Base-by-base conservation (phyloP, 164 flowering plant genomes). In the Platanus orientalis region DNA sequence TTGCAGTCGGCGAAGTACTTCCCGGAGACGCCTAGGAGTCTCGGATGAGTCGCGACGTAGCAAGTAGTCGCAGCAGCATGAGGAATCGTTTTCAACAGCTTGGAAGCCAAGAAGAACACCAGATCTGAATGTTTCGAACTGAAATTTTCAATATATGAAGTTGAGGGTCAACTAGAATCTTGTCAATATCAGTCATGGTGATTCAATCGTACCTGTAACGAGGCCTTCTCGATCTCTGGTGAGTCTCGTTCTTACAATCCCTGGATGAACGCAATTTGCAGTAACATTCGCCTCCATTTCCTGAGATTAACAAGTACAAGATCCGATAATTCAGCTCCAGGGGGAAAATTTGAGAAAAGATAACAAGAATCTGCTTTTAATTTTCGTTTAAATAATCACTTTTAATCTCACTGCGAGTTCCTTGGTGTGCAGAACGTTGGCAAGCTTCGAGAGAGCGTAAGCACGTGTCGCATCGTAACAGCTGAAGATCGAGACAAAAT, bases 51-150 rank as follows among this genome's bases (percentile, higher is more conserved):
- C 4, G 97, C 99, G 0, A 85, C 97, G 61, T 92, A 95, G 60
- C 99, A 95, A 10, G 94, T 89, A 0, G 97, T 95, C 1, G 99
- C 96, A 21, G 99, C 97, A 47, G 97, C 99, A 96, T 92, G 96
- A 63, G 96, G 88, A 50, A 92, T 88, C 14, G 96, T 81, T 76
- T 95, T 95, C 70, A 89, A 52, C 49, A 95, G 80, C 83, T 85
- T 91, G 29, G 97, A 95, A 29, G 96, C 73, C 71, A 87, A 50
- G 73, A 95, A 85, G 69, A 95, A 95, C 0, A 72, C 84, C 57
- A 87, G 68, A 83, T 92, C 95, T 82, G 81, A 16, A 75, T 3
- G 27, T 11, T 5, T 19, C 19, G 32, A 47, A 48, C 4, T 20
- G 11, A 49, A 26, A 32, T 54, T 7, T 23, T 30, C 27, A 53